A percentile compares a stretch with the other conserved stretches of the same genome.
Conservation (phyloP, 768 basidiomycete genomes). For the Tylopilus vinaceipallidus region DNA sequence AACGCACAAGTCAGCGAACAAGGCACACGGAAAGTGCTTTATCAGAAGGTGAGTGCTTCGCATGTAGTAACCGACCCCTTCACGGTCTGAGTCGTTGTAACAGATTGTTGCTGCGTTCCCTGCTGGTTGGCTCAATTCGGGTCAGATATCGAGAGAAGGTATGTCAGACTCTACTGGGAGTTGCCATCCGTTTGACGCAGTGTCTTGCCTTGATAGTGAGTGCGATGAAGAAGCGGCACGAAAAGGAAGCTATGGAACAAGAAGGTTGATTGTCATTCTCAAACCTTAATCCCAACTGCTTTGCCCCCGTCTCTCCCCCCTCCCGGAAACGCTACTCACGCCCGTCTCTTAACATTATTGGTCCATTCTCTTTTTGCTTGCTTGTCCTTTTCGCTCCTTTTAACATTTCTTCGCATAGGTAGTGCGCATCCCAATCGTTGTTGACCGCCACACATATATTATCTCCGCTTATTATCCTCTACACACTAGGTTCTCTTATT, state of each 20-base stretch:
- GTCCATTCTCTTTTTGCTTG: slow-evolving; percentile 4
- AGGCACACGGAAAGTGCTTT: slow-evolving; percentile 73
- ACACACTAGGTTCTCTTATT: slow-evolving; percentile 18
- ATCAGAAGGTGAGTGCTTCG: slow-evolving; percentile 58
- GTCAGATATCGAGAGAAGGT: slow-evolving; percentile 88
- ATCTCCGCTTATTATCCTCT: slow-evolving; percentile 12
- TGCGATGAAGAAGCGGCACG: slow-evolving; percentile 79
- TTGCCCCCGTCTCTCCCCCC: background rate
- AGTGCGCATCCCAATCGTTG: background rate
- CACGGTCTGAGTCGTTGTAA: background rate
- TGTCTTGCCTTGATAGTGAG: slow-evolving; percentile 50
- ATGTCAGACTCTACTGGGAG: slow-evolving; percentile 19
- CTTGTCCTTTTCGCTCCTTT: background rate
- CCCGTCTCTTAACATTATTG: slow-evolving; percentile 21
- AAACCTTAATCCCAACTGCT: background rate
- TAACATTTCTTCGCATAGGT: background rate
- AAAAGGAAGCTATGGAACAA: slow-evolving; percentile 68
- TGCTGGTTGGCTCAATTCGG: slow-evolving; percentile 80
- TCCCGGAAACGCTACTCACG: background rate
- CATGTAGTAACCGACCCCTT: background rate
- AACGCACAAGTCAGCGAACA: slow-evolving; percentile 78
- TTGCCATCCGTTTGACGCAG: background rate
- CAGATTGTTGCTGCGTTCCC: slow-evolving; percentile 82
- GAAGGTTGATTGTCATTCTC: slow-evolving; percentile 32
- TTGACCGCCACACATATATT: slow-evolving; percentile 13